These are phyloP conservation scores for Trichoderma koningiopsis DNA, from an alignment of 2,329 filamentous ascomycete genomes.

Conservation along the genomic window DNA sequence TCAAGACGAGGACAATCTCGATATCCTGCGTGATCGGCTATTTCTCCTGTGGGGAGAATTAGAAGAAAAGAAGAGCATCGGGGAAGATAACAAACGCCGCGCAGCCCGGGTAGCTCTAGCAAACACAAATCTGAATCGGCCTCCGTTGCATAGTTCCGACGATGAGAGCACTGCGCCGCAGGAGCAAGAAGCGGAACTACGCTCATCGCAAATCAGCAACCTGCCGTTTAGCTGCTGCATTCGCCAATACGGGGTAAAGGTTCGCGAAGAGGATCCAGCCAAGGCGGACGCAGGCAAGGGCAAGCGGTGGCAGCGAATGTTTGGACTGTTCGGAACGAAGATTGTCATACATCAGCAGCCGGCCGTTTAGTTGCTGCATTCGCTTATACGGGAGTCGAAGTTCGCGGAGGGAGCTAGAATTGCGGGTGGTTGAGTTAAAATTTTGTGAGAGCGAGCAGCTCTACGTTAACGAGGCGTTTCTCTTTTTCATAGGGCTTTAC, in stretches of 20 bases:
- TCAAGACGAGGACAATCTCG: slow-evolving; percentile 51
- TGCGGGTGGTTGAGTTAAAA: not conserved
- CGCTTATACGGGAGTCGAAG: slow-evolving; percentile 68
- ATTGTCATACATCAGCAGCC: slow-evolving; percentile 54
- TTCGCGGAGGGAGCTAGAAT: slow-evolving; percentile 34
- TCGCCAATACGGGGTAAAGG: slow-evolving; percentile 66
- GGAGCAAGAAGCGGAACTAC: not conserved
- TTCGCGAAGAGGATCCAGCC: slow-evolving; percentile 42
- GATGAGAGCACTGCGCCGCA: slow-evolving; percentile 22
- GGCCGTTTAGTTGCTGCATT: slow-evolving; percentile 70
- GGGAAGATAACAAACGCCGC: slow-evolving; percentile 34
- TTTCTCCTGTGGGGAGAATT: slow-evolving; percentile 85
- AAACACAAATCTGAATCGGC: slow-evolving; percentile 34
- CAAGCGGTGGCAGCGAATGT: slow-evolving; percentile 62
- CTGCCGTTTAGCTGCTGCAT: slow-evolving; percentile 71
- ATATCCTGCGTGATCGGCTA: slow-evolving; percentile 65
- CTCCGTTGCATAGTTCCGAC: slow-evolving; percentile 45
- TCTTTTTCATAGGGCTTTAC: not conserved
- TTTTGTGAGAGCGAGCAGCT: not conserved
- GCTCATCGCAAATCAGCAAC: slow-evolving; percentile 46
- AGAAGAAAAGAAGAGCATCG: slow-evolving; percentile 63
- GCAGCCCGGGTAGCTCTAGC: slow-evolving; percentile 12
- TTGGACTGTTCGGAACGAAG: slow-evolving; percentile 65
- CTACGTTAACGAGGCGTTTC: not conserved
- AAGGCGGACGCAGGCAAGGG: slow-evolving; percentile 50